Evolutionary conservation across 1,139 yeast species (phyloP).

Genomic region (Magnusiomyces ingens): DNA sequence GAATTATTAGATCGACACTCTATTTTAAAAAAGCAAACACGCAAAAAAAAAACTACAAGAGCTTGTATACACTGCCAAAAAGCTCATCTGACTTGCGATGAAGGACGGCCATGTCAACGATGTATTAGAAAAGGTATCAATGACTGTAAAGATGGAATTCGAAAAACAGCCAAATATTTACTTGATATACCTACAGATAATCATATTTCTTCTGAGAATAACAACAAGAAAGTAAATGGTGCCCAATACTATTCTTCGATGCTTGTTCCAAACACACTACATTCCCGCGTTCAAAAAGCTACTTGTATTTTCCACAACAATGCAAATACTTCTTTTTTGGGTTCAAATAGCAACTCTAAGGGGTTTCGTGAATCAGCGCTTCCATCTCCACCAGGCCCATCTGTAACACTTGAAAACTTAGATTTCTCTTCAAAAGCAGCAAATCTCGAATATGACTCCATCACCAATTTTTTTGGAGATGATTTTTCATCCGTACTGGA

Average conservation of each 20-base stretch:
- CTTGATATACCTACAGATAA: slow-evolving; percentile 20
- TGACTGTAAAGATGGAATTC: slow-evolving; percentile 78
- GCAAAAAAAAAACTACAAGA: slow-evolving; percentile 53
- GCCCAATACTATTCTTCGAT: not conserved
- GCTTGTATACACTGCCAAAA: slow-evolving; percentile 91
- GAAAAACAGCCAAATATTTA: slow-evolving; percentile 76
- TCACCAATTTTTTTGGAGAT: slow-evolving; percentile 11
- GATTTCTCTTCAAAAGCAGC: slow-evolving; percentile 17
- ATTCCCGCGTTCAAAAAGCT: not conserved
- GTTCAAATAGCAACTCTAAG: too few relatives aligned
- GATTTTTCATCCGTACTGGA: not conserved
- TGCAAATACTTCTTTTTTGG: not conserved
- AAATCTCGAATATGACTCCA: slow-evolving; percentile 15
- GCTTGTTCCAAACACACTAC: not conserved
- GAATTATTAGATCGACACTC: not conserved
- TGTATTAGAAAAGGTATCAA: slow-evolving; percentile 61
- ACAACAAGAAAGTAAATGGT: not conserved
- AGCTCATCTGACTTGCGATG: slow-evolving; percentile 87
- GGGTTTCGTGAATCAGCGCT: not conserved
- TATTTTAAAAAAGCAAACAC: slow-evolving; percentile 1
- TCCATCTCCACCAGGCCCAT: slow-evolving; percentile 1
- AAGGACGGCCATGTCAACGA: slow-evolving; percentile 68
- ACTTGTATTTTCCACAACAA: not conserved
- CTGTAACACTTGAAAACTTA: not conserved
- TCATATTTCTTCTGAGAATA: not conserved